Evolutionary conservation across 1,139 yeast species (phyloP).

Genomic region (Scheffersomyces illinoinensis): DNA sequence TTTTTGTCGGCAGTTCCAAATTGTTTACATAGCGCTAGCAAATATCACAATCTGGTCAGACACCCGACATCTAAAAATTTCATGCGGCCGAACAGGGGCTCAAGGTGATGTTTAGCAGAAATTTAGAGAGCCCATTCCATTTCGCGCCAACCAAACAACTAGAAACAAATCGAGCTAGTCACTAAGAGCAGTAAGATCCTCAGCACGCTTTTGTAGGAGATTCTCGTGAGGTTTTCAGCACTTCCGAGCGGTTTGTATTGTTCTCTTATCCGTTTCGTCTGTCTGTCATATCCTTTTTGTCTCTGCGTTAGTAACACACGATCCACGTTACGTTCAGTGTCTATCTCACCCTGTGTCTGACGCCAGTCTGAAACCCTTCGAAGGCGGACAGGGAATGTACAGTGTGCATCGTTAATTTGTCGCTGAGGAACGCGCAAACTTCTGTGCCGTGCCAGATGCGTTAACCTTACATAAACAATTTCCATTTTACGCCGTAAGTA

Average conservation of each 20-base stretch:
- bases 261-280: background rate
- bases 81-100: background rate
- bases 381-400: background rate
- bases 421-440: background rate
- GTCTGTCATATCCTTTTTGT: background rate
- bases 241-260: background rate
- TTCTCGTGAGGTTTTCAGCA: background rate
- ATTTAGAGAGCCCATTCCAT: background rate
- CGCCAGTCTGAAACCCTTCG: background rate
- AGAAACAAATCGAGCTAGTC: background rate
- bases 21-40: background rate
- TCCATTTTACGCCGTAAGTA: background rate
- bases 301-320: background rate
- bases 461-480: background rate
- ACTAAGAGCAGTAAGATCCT: background rate
- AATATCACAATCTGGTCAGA: background rate
- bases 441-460: background rate
- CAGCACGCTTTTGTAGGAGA: background rate
- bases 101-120: background rate
- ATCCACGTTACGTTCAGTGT: background rate
- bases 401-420: background rate
- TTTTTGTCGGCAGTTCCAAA: background rate
- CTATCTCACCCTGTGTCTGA: background rate
- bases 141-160: background rate
- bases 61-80: background rate